Conservation (phyloP, 345 rosid genomes). For the Arabis alpina region DNA sequence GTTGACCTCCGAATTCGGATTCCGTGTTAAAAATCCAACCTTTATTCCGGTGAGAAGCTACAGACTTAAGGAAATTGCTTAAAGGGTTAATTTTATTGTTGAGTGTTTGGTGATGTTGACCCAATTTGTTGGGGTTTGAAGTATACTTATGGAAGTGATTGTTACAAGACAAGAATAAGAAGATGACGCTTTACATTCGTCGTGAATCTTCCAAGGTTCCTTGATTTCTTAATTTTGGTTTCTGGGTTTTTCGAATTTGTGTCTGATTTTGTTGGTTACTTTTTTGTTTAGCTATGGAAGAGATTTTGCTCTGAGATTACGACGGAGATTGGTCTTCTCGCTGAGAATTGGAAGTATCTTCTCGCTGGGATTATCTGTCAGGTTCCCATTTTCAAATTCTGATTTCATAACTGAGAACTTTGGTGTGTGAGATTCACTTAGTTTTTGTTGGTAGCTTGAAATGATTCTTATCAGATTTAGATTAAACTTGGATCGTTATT, state of each 20-base stretch:
- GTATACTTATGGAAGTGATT: constrained; percentile 65
- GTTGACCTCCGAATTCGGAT: constrained; percentile 33
- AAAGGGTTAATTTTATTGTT: constrained; percentile 2
- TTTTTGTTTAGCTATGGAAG: constrained; percentile 76
- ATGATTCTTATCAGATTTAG: constrained; percentile 18
- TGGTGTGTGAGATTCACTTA: constrained; percentile 24
- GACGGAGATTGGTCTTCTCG: constrained; percentile 81
- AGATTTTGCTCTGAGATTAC: constrained; percentile 82
- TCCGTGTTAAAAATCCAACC: constrained; percentile 24
- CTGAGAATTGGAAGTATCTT: constrained; percentile 88
- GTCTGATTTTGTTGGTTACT: constrained; percentile 26
- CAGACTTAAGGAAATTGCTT: constrained; percentile 3
- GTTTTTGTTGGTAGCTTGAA: constrained; percentile 8
- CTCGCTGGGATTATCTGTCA: constrained; percentile 87
- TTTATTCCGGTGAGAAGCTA: constrained; percentile 24
- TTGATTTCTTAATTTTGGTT: constrained; percentile 3
- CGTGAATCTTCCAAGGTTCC: constrained; percentile 92
- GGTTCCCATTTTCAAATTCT: constrained; percentile 45
- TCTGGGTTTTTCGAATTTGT: constrained; percentile 21
- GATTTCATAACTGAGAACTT: constrained; percentile 10
- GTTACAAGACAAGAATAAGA: constrained; percentile 44
- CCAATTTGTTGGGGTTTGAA: constrained; percentile 56
- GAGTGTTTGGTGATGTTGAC: constrained; percentile 48
- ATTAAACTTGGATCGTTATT: constrained; percentile 24
- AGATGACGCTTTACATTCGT: constrained; percentile 94